phyloP scores from a whole-genome alignment of 1,284 basidiomycete genomes.

The Microbotryum scabiosae region DNA sequence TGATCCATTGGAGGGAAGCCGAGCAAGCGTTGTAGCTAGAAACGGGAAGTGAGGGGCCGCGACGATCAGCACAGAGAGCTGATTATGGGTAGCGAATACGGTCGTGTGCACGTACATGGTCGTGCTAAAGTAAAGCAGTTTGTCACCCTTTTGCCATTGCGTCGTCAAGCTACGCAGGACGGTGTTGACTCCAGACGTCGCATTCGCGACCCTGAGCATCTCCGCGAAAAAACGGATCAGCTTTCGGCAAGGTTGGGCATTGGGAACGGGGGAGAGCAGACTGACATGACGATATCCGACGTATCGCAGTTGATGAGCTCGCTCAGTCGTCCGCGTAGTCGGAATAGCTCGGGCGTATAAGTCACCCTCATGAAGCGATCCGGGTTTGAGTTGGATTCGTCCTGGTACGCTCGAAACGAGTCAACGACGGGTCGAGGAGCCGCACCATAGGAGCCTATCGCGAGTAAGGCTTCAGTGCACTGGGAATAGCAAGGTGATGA shows the following conservation, averaged over 20 bases:
- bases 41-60: neutral
- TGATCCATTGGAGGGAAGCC: slow-evolving; percentile 34
- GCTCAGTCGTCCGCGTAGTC: slow-evolving; percentile 13
- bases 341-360: slow-evolving; percentile 12
- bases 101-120: slow-evolving; percentile 9
- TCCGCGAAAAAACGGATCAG: neutral
- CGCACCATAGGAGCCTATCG: slow-evolving; percentile 24
- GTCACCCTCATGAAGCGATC: slow-evolving; percentile 25
- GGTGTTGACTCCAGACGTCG: slow-evolving; percentile 37
- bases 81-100: too few species aligned
- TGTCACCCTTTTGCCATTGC: slow-evolving; percentile 35
- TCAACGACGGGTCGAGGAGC: slow-evolving; percentile 18
- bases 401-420: slow-evolving; percentile 6
- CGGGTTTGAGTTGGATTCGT: slow-evolving; percentile 11
- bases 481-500: too few species aligned
- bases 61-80: neutral
- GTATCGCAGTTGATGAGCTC: slow-evolving; percentile 25
- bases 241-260: neutral
- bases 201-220: slow-evolving; percentile 32
- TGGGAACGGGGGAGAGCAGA: neutral
- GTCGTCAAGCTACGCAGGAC: slow-evolving; percentile 33
- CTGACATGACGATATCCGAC: slow-evolving; percentile 35
- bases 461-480: too few species aligned
- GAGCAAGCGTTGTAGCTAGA: slow-evolving; percentile 37
- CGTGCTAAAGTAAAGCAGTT: slow-evolving; percentile 29